A percentile compares a stretch with the other conserved stretches of the same genome.
Conservation (phyloP, 2,329 filamentous ascomycete species). For the Gaeumannomyces sp. region DNA sequence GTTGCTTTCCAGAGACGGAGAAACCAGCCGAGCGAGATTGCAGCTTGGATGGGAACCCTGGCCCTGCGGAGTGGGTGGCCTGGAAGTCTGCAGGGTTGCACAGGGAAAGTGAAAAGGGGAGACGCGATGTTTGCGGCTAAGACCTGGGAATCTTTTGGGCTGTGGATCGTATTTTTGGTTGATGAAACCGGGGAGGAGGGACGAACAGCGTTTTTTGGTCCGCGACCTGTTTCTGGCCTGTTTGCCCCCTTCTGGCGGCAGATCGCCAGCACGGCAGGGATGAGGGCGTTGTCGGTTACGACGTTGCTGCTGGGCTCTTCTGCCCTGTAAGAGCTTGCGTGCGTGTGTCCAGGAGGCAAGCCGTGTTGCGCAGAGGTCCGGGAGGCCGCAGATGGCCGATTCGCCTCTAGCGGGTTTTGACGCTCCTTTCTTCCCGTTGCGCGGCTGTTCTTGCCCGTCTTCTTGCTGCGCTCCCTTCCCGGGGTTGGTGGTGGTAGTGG, state of each 20-base stretch:
- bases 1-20: background rate
- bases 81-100: conserved; percentile 2
- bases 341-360: background rate
- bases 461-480: background rate
- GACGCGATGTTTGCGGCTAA: conserved; percentile 8
- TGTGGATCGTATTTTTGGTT: conserved; percentile 6
- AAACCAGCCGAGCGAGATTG: background rate
- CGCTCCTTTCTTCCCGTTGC: background rate
- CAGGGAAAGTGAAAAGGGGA: conserved; percentile 4
- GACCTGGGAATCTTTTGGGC: conserved; percentile 5
- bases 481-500: no score
- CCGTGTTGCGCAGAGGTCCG: background rate
- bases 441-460: background rate
- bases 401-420: background rate
- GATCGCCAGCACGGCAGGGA: background rate
- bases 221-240: background rate
- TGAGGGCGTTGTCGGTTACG: background rate
- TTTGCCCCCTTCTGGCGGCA: background rate
- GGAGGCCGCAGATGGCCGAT: background rate
- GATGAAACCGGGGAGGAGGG: conserved; percentile 7
- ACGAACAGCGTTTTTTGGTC: background rate
- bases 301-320: background rate
- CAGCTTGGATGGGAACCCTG: background rate
- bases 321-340: background rate
- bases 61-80: background rate